Conservation (phyloP, 257 asterid species). For the Jacaranda copaia region DNA sequence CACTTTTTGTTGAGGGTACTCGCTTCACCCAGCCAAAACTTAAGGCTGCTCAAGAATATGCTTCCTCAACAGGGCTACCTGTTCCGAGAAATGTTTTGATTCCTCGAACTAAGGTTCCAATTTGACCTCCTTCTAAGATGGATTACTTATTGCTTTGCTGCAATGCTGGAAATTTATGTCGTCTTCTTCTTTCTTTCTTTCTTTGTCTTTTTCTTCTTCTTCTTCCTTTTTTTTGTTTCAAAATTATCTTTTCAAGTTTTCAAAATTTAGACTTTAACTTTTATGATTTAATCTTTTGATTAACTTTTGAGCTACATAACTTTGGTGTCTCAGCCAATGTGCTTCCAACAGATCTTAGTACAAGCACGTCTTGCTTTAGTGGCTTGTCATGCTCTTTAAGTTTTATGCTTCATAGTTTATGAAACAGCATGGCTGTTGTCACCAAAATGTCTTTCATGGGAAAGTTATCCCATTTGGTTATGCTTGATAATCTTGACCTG, state of each 20-base stretch:
- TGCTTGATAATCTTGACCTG: conserved; percentile 4
- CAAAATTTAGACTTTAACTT: background rate
- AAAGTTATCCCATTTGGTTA: background rate
- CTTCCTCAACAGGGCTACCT: conserved; percentile 77
- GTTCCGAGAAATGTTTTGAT: conserved; percentile 90
- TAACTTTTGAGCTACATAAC: background rate
- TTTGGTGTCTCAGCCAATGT: conserved; percentile 14
- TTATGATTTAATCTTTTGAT: conserved; percentile 12
- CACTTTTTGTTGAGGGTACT: conserved; percentile 97
- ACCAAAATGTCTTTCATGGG: background rate
- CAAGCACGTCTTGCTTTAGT: background rate
- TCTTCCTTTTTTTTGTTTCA: too few relatives aligned
- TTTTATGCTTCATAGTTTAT: conserved; percentile 25
- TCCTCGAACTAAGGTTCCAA: conserved; percentile 93
- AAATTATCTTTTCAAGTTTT: background rate
- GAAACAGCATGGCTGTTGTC: conserved; percentile 6
- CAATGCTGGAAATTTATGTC: conserved; percentile 18
- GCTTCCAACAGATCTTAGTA: conserved; percentile 4
- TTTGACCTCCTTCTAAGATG: conserved; percentile 27
- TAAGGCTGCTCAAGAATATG: conserved; percentile 94
- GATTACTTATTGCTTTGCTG: background rate
- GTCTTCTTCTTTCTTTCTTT: too few relatives aligned
- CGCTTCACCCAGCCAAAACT: conserved; percentile 96
- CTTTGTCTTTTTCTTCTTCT: too few relatives aligned
- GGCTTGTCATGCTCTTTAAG: background rate